These are phyloP conservation scores for Halteria grandinella DNA, from an alignment of 73 alveolate species.

Conservation along the genomic window DNA sequence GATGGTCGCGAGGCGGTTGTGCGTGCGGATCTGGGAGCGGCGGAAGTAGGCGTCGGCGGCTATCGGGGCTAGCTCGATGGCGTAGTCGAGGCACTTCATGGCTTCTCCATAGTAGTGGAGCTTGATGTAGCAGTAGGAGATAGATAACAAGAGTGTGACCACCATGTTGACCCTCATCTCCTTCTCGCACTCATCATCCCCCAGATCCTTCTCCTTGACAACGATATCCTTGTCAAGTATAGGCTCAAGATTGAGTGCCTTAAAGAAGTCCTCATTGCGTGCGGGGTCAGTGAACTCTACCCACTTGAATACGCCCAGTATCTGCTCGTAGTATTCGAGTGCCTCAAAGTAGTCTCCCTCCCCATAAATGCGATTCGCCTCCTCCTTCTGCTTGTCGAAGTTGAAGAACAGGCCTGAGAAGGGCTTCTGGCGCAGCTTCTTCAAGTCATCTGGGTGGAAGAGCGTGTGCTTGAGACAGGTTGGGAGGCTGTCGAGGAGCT, in stretches of 20 bases:
- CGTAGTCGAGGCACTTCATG: slow-evolving; percentile 10
- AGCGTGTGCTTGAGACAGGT: slow-evolving; percentile 29
- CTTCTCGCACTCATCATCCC: slow-evolving; percentile 48
- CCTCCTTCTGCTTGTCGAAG: slow-evolving; percentile 42
- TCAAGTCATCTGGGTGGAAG: slow-evolving; percentile 50
- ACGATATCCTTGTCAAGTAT: slow-evolving; percentile 22
- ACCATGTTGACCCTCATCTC: slow-evolving; percentile 41
- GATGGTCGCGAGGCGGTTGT: slow-evolving; percentile 8
- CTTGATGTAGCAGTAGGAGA: slow-evolving; percentile 35
- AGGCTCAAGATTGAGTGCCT: slow-evolving; percentile 38
- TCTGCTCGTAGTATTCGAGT: slow-evolving; percentile 25
- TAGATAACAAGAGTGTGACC: slow-evolving; percentile 20
- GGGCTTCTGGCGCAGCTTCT: slow-evolving; percentile 50
- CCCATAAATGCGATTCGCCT: slow-evolving; percentile 28
- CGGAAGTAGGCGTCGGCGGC: slow-evolving; percentile 56
- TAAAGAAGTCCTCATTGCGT: slow-evolving; percentile 26
- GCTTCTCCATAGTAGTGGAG: slow-evolving; percentile 47
- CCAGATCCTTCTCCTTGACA: slow-evolving; percentile 35
- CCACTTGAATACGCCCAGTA: slow-evolving; percentile 46
- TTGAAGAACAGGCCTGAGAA: slow-evolving; percentile 48
- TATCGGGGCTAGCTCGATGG: slow-evolving; percentile 18
- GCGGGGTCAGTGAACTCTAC: slow-evolving; percentile 35
- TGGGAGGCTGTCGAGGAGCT: slow-evolving; percentile 5
- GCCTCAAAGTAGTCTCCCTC: slow-evolving; percentile 45
- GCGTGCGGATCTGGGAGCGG: slow-evolving; percentile 9